Evolutionary conservation across 2,329 filamentous ascomycete species (phyloP), one percentile per base, ranked within the genome.

Genomic region (Alternaria infectoria): DNA sequence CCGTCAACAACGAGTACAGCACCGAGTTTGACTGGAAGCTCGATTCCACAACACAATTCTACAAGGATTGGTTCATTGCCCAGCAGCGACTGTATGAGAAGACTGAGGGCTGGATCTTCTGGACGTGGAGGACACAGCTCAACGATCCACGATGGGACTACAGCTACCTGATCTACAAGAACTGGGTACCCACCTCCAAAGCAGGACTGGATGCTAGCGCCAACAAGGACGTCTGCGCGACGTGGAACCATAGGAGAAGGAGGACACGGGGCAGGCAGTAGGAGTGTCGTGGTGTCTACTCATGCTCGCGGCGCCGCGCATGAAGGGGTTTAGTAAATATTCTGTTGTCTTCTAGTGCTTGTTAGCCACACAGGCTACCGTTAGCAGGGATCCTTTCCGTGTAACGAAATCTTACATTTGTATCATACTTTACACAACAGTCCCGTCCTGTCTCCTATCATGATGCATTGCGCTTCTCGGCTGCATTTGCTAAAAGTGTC

Each of bases 91-190:
- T 83, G 0, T 89, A 88, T 69, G 87, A 90, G 77, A 81, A 81
- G 57, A 78, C 81, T 7, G 80, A 80, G 11, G 86, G 87, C 0
- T 89, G 86, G 87, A 74, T 87, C 6, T 89, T 88, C 70, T 90
- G 88, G 87, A 83, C 83, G 0, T 89, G 87, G 87, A 89, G 88
- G 75, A 73, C 76, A 2, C 72, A 86, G 72, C 19, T 83, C 67
- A 59, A 80, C 79, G 83, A 86, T 68, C 85, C 82, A 75, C 73
- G 83, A 11, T 86, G 84, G 85, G 82, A 82, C 65, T 86, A 87
- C 66, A 73, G 80, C 25, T 62, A 62, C 19, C 36, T 62, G 26
- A 44, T 62, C 7, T 59, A 59, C 19, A 59, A 62, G 32, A 40
- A 59, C 17, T 62, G 60, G 60, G 45, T 62, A 15, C 60, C 60